A percentile compares a stretch with the other conserved stretches of the same genome.
Conservation (phyloP, 495 filamentous ascomycete species). For the Schizothecium vesticola region DNA sequence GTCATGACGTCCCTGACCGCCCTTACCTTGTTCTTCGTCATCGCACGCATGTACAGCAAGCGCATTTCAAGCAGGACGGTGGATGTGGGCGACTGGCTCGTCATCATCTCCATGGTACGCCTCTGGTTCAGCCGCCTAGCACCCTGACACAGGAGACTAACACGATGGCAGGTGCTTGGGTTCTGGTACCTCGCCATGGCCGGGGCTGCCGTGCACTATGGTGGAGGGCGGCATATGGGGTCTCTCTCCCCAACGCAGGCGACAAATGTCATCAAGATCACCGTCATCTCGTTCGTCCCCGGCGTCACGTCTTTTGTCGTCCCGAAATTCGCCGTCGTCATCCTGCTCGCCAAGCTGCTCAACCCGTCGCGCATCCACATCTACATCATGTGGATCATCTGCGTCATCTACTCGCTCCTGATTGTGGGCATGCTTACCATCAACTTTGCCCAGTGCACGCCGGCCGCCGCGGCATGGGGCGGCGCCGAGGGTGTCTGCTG, state of each 20-base stretch:
- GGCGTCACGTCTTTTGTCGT: slow-evolving; percentile 21
- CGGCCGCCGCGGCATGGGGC: slow-evolving; percentile 17
- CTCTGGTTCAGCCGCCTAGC: not conserved
- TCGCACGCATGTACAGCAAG: not conserved
- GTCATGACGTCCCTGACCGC: not conserved
- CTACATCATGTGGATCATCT: slow-evolving; percentile 18
- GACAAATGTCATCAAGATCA: slow-evolving; percentile 11
- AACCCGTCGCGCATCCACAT: slow-evolving; percentile 12
- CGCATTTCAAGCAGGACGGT: not conserved
- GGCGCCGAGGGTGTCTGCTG: slow-evolving; percentile 10
- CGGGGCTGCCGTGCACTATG: slow-evolving; percentile 11
- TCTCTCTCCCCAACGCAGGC: slow-evolving; percentile 6
- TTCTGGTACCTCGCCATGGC: slow-evolving; percentile 16
- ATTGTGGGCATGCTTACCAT: slow-evolving; percentile 13
- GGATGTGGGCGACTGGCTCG: slow-evolving; percentile 6
- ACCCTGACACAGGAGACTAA: not conserved
- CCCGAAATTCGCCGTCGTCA: slow-evolving; percentile 25
- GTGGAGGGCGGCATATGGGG: slow-evolving; percentile 15
- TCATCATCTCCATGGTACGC: slow-evolving; percentile 6
- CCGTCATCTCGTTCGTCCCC: slow-evolving; percentile 23
- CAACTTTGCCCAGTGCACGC: slow-evolving; percentile 24
- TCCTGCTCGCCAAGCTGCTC: slow-evolving; percentile 21
- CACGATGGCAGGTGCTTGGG: slow-evolving; percentile 6
- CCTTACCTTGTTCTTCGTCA: not conserved
- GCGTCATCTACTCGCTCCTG: slow-evolving; percentile 10